Base-by-base conservation (phyloP, 495 filamentous ascomycete genomes). In the Aspergillus steynii region DNA sequence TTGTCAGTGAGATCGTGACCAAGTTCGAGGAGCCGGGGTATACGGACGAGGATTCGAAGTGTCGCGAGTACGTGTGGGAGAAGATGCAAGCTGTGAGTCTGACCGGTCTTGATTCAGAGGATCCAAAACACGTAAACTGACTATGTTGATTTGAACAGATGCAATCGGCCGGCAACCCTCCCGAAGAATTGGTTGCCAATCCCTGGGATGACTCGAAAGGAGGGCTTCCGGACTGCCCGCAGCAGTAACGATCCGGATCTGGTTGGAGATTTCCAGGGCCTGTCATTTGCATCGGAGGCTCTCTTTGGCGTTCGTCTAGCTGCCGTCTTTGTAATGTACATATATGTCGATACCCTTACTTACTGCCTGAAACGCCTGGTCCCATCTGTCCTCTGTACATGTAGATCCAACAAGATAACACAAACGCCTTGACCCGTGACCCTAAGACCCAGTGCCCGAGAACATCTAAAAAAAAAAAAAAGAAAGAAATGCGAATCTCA, bases 31-130 rank as follows among this genome's bases (percentile, higher is more conserved):
- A 88, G 68, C 74, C 79, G 29, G 82, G 77, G 1, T 99, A 94
- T 74, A 82, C 83, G 20, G 95, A 99, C 80, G 83, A 88, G 46
- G 91, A 96, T 77, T 74, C 86, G 27, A 82, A 83, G 52, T 92
- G 96, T 79, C 80, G 93, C 61, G 91, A 96, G 75, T 97, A 90
- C 77, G 93, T 99, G 67, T 92, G 97, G 66, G 93, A 96, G 68
- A 85, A 88, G 70, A 98, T 99, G 95, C 95, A 99, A 70, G 91
- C 93, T 86, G 95, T 96, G 71, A 71, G 84, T 72, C 52, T 54
- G 12, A 29, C 32, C 28, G 20, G 56, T 31, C 14, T 63, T n/a
- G 61, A 48, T 58, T 56, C 49, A 25, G 4, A 32, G 25, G 8
- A 26, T 52, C 25, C 25, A 45, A 60, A 37, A 7, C 42, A 26